phyloP scores from a whole-genome alignment of 1,139 yeast species.

The Saccharomyces hybrid region DNA sequence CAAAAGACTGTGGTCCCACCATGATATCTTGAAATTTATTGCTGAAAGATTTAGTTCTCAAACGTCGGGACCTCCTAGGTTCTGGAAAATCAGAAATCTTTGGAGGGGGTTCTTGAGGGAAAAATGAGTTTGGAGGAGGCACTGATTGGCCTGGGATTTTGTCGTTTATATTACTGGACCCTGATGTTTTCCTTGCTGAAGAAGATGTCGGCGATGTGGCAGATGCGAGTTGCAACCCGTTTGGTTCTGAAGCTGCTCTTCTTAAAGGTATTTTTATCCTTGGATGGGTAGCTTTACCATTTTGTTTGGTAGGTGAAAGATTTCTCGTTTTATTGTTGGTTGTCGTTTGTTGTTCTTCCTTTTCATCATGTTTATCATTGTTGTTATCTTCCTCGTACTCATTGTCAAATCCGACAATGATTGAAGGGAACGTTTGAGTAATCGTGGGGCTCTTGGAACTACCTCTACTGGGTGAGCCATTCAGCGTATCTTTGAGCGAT shows the following conservation, averaged over 20 bases:
- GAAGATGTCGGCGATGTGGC: neutral
- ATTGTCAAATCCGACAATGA: constrained; percentile 19
- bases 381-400: constrained; percentile 4
- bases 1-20: constrained; percentile 83
- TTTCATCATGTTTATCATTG: neutral
- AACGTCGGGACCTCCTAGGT: constrained; percentile 35
- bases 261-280: constrained; percentile 15
- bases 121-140: neutral
- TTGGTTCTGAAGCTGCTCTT: constrained; percentile 27
- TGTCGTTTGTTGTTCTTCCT: constrained; percentile 3
- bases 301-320: constrained; percentile 3
- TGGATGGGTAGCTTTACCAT: constrained; percentile 7
- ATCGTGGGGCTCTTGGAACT: neutral
- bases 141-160: neutral
- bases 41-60: constrained; percentile 45
- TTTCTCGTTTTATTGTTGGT: constrained; percentile 6
- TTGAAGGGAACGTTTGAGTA: constrained; percentile 22
- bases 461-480: neutral
- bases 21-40: constrained; percentile 68
- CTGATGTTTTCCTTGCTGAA: neutral
- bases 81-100: constrained; percentile 10
- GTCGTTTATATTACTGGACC: neutral
- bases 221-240: constrained; percentile 1
- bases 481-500: neutral
- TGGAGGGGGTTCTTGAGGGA: constrained; percentile 4